Conservation (phyloP, 352 stramenopile species). For the Globisporangium takayamanum region DNA sequence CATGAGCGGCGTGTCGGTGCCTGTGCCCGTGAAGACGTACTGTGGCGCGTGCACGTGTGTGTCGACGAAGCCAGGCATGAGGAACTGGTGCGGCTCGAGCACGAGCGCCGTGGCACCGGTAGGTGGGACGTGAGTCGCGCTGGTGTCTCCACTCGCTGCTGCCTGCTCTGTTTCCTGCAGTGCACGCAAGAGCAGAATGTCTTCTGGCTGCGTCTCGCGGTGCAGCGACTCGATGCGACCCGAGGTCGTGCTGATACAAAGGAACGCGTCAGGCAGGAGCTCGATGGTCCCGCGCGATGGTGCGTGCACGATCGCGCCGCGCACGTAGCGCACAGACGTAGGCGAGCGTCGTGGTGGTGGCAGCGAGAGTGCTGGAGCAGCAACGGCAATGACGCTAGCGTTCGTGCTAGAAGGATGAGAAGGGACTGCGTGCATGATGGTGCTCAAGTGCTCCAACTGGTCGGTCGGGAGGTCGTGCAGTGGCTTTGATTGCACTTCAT, state of each 20-base stretch:
- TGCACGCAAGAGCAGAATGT: conserved; percentile 16
- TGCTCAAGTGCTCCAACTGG: no score
- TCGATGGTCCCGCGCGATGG: conserved; percentile 29
- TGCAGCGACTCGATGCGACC: conserved; percentile 42
- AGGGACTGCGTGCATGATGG: no score
- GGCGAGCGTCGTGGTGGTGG: not conserved
- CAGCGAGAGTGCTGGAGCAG: no score
- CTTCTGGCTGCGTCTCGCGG: conserved; percentile 17
- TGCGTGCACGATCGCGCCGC: conserved; percentile 37
- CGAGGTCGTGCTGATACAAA: conserved; percentile 21
- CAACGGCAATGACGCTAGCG: no score
- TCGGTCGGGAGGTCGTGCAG: no score
- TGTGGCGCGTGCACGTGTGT: conserved; percentile 90
- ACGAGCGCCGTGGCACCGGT: conserved; percentile 7
- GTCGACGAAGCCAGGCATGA: conserved; percentile 89
- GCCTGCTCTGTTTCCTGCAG: not conserved
- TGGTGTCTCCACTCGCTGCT: not conserved
- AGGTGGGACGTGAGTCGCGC: not conserved
- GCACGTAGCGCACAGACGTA: conserved; percentile 25
- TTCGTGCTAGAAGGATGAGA: no score
- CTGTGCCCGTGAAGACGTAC: conserved; percentile 86
- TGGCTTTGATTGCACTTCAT: no score
- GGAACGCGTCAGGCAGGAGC: conserved; percentile 40
- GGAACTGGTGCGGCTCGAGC: conserved; percentile 39
- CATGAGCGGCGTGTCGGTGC: conserved; percentile 87